Conservation (phyloP, 768 basidiomycete genomes). For the Auricularia sp. region DNA sequence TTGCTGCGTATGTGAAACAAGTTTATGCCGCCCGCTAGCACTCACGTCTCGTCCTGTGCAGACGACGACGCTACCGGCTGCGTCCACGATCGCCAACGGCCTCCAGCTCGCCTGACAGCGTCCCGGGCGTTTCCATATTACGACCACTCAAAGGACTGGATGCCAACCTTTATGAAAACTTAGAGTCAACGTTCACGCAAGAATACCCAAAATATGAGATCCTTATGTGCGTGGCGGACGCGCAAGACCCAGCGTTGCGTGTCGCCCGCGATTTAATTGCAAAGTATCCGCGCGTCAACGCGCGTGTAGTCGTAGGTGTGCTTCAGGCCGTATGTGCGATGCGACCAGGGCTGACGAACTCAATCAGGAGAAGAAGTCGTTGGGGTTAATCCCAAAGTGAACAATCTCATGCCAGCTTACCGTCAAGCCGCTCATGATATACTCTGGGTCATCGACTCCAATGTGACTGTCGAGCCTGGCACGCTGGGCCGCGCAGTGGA, state of each 20-base stretch:
- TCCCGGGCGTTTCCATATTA: conserved; percentile 87
- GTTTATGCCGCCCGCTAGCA: neutral
- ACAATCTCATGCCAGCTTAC: conserved; percentile 86
- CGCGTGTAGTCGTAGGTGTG: conserved; percentile 68
- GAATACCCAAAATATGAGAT: conserved; percentile 90
- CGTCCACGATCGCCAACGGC: conserved; percentile 53
- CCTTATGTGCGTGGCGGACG: conserved; percentile 82
- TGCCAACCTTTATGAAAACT: conserved; percentile 89
- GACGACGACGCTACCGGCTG: conserved; percentile 64
- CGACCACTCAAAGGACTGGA: conserved; percentile 93
- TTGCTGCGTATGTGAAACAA: conserved; percentile 49
- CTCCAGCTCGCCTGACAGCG: conserved; percentile 32
- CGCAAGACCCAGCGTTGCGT: conserved; percentile 76
- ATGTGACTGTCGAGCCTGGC: conserved; percentile 65
- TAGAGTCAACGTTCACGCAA: conserved; percentile 86
- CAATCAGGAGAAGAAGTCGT: conserved; percentile 64
- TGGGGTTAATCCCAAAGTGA: conserved; percentile 94
- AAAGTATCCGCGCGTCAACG: conserved; percentile 68
- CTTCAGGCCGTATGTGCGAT: neutral
- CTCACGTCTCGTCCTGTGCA: conserved; percentile 19
- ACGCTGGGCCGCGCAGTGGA: conserved; percentile 81
- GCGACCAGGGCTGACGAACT: neutral
- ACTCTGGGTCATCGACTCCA: conserved; percentile 96
- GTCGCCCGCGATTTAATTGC: conserved; percentile 68
- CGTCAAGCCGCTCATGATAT: conserved; percentile 75